Evolutionary conservation across 2,329 filamentous ascomycete species (phyloP).

Genomic region (Diplodia corticola): DNA sequence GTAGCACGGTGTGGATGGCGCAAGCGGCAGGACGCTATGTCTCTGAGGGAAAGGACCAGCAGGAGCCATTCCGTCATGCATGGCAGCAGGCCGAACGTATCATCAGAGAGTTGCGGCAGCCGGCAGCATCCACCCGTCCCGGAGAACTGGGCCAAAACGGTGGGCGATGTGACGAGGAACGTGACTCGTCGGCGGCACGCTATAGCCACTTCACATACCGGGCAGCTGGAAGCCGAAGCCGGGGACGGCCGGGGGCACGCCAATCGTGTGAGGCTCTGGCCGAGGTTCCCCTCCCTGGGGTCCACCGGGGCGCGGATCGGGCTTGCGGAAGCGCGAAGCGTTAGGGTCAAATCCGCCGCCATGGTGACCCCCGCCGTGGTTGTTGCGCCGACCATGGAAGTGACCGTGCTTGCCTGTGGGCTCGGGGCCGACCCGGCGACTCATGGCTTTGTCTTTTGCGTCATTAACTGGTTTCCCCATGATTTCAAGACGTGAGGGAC

Average conservation of each 20-base stretch:
- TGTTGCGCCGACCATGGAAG: constrained; percentile 4
- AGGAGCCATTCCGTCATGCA: neutral
- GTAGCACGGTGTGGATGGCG: neutral
- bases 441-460: constrained; percentile 10
- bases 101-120: neutral
- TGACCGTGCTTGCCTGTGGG: constrained; percentile 22
- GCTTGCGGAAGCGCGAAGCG: constrained; percentile 33
- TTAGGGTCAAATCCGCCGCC: constrained; percentile 28
- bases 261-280: constrained; percentile 45
- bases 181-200: neutral
- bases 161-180: neutral
- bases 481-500: constrained; percentile 24
- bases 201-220: constrained; percentile 25
- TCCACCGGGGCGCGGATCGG: constrained; percentile 26
- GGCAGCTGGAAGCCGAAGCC: constrained; percentile 55
- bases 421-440: constrained; percentile 23
- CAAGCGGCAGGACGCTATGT: neutral
- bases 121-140: neutral
- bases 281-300: constrained; percentile 32
- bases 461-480: constrained; percentile 28
- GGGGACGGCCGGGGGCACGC: constrained; percentile 55
- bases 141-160: neutral
- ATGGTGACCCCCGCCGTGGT: neutral
- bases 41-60: neutral
- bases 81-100: neutral